Evolutionary conservation across 345 rosid species (phyloP).

Genomic region (Lepidium africanum): DNA sequence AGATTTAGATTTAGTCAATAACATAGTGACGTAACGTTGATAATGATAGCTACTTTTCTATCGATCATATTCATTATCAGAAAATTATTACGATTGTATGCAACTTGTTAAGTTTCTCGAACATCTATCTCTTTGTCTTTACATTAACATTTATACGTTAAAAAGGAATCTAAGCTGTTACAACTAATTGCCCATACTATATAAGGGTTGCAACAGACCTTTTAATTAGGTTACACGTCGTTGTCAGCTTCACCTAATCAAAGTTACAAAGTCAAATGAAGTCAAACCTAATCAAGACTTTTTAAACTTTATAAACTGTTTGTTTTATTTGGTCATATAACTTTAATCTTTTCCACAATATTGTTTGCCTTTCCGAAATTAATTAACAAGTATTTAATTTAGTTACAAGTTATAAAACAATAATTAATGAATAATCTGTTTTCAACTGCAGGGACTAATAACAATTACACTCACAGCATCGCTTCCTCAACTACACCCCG

Average conservation of each 20-base stretch:
- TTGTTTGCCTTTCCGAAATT: not conserved
- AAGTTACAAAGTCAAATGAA: not conserved
- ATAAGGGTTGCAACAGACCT: not conserved
- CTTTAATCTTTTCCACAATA: not conserved
- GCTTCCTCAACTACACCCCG: conserved; percentile 58
- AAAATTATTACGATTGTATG: not conserved
- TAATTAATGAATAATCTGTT: not conserved
- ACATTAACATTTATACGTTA: not conserved
- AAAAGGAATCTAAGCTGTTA: not conserved
- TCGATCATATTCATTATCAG: not conserved
- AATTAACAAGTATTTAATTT: not conserved
- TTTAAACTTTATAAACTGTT: not conserved
- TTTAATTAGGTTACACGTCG: conserved; percentile 11
- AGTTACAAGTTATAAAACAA: not conserved
- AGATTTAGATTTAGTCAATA: conserved; percentile 7
- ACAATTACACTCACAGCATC: conserved; percentile 65
- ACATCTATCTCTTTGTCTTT: too few relatives aligned
- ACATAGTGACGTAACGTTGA: conserved; percentile 8
- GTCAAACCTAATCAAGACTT: conserved; percentile 7
- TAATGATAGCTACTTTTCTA: not conserved
- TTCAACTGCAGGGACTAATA: conserved; percentile 54
- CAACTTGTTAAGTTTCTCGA: too few relatives aligned
- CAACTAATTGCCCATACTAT: not conserved
- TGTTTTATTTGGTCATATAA: not conserved
- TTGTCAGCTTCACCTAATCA: not conserved